Conservation (phyloP, 257 asterid genomes). For the Lycium ferocissimum region DNA sequence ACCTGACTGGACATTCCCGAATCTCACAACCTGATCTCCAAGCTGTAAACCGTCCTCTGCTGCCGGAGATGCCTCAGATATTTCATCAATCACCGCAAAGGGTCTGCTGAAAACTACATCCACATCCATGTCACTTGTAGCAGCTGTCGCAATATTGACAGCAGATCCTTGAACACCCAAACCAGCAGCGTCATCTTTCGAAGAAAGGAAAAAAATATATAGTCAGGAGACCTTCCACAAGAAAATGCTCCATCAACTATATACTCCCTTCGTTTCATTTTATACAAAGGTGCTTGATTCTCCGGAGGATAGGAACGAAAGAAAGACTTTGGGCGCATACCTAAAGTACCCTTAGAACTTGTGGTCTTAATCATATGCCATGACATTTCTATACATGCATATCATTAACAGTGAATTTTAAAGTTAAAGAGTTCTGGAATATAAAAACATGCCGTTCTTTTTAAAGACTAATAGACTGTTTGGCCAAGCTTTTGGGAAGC, state of each 20-base stretch:
- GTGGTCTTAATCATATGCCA: background rate
- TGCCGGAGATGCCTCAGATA: slow-evolving; percentile 87
- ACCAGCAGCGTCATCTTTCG: slow-evolving; percentile 42
- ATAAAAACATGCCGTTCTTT: background rate
- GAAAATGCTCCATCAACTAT: background rate
- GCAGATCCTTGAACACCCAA: slow-evolving; percentile 41
- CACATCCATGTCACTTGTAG: slow-evolving; percentile 60
- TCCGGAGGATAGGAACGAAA: background rate
- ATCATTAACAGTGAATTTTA: background rate
- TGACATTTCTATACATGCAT: background rate
- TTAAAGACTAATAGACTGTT: background rate
- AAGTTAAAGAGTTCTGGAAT: background rate
- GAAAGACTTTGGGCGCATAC: background rate
- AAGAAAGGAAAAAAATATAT: background rate
- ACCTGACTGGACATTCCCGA: slow-evolving; percentile 78
- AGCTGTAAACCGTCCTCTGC: slow-evolving; percentile 96
- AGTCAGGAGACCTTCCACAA: slow-evolving; percentile 5
- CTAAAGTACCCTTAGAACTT: background rate
- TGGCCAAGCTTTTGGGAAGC: too few species aligned
- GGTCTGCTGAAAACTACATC: slow-evolving; percentile 68
- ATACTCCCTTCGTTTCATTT: background rate
- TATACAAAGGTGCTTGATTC: slow-evolving; percentile 3
- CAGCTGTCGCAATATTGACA: slow-evolving; percentile 40
- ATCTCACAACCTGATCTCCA: slow-evolving; percentile 92
- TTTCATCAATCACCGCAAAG: slow-evolving; percentile 89